Evolutionary conservation across 2,329 filamentous ascomycete genomes (phyloP).

Genomic region (Cyclaneusma minus): DNA sequence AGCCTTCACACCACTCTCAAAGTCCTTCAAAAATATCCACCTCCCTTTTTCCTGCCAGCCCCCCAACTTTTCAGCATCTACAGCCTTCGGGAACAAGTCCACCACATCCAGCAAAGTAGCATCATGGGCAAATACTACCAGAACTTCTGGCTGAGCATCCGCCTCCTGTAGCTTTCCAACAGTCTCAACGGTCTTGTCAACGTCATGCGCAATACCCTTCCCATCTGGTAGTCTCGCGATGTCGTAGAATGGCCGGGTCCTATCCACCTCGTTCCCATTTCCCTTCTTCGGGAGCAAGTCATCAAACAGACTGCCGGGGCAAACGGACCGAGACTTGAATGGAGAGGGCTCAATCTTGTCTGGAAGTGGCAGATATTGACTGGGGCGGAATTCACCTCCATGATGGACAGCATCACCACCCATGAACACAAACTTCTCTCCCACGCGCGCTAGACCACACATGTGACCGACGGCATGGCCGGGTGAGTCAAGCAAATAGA

Average conservation of each 20-base stretch:
- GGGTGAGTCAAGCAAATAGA: slow-evolving; percentile 36
- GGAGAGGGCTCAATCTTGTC: slow-evolving; percentile 23
- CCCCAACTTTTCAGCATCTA: slow-evolving; percentile 28
- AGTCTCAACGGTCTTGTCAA: slow-evolving; percentile 20
- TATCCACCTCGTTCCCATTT: slow-evolving; percentile 15
- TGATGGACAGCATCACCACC: slow-evolving; percentile 32
- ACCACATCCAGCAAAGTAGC: slow-evolving; percentile 23
- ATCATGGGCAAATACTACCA: slow-evolving; percentile 33
- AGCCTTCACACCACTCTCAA: slow-evolving; percentile 23
- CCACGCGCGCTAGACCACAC: slow-evolving; percentile 30
- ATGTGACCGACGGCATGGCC: slow-evolving; percentile 35
- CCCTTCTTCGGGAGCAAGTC: too few species aligned
- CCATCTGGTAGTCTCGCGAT: slow-evolving; percentile 9
- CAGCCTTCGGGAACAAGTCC: slow-evolving; percentile 32
- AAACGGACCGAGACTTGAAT: slow-evolving; percentile 18
- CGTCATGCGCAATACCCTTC: slow-evolving; percentile 11
- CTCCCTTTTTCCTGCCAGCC: slow-evolving; percentile 27
- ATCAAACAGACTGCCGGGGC: slow-evolving; percentile 25
- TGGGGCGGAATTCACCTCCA: slow-evolving; percentile 28
- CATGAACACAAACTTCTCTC: slow-evolving; percentile 30
- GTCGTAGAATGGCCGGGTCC: slow-evolving; percentile 18
- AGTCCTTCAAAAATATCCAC: slow-evolving; percentile 36
- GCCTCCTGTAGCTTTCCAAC: slow-evolving; percentile 28
- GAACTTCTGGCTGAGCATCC: slow-evolving; percentile 26
- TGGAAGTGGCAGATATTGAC: slow-evolving; percentile 23